Conservation (phyloP, 1,284 basidiomycete genomes). For the Baeospora myosura region DNA sequence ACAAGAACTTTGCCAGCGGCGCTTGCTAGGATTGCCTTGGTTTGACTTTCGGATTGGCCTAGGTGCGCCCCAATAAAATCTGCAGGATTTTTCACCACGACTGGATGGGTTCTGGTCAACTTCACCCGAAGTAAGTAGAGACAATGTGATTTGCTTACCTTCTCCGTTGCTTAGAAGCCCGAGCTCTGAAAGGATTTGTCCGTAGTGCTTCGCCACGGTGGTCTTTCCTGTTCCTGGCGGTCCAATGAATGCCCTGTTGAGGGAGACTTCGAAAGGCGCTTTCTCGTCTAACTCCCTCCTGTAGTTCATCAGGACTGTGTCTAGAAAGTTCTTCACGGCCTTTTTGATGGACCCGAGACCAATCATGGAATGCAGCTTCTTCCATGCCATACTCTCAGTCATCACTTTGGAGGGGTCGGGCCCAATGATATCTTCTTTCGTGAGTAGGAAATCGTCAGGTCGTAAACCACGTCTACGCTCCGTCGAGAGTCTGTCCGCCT, state of each 20-base stretch:
- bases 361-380: conserved; percentile 42
- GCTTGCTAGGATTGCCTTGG: conserved; percentile 49
- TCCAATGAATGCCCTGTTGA: conserved; percentile 59
- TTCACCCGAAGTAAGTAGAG: background rate
- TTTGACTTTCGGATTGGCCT: conserved; percentile 55
- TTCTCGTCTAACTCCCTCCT: conserved; percentile 48
- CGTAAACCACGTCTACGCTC: conserved; percentile 30
- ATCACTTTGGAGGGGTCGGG: conserved; percentile 49
- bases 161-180: conserved; percentile 59
- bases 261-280: conserved; percentile 42
- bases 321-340: conserved; percentile 40
- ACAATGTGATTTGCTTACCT: conserved; percentile 33
- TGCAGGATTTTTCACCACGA: conserved; percentile 57
- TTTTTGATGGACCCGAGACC: conserved; percentile 53
- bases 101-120: conserved; percentile 27
- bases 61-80: conserved; percentile 52
- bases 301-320: conserved; percentile 46
- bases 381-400: conserved; percentile 40
- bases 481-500: conserved; percentile 39
- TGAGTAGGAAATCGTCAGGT: conserved; percentile 43
- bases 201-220: conserved; percentile 58
- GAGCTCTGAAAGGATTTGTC: conserved; percentile 50
- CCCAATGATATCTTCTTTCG: conserved; percentile 52
- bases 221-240: conserved; percentile 65
- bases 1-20: conserved; percentile 58